Conservation (phyloP, 257 asterid genomes). For the Craterostigma plantagineum region DNA sequence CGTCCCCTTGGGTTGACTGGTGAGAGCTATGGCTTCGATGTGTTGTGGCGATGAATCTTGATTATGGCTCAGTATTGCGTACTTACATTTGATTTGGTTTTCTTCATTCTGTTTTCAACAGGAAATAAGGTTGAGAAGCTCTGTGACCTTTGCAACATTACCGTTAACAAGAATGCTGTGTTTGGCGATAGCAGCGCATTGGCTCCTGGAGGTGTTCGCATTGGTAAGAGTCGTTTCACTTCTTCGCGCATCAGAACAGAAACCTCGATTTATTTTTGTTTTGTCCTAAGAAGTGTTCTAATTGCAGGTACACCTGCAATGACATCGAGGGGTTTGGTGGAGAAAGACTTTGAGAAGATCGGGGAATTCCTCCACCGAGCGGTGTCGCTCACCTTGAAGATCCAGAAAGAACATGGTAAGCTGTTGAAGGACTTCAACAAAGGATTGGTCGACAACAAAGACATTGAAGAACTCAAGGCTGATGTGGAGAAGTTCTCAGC, state of each 20-base stretch:
- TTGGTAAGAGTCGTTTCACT: too few relatives aligned
- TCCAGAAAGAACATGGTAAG: constrained; percentile 80
- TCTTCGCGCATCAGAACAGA: too few relatives aligned
- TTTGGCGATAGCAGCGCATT: constrained; percentile 98
- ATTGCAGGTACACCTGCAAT: constrained; percentile 85
- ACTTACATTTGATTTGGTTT: too few relatives aligned
- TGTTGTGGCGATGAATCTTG: too few relatives aligned
- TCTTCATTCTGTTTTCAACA: constrained; percentile 10
- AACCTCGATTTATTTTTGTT: too few relatives aligned
- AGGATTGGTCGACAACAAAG: constrained; percentile 72
- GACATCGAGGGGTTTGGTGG: constrained; percentile 92
- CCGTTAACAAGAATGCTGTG: constrained; percentile 95
- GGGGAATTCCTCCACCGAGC: constrained; percentile 94
- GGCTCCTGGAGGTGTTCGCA: constrained; percentile 98
- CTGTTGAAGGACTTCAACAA: constrained; percentile 91
- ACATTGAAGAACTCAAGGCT: constrained; percentile 73
- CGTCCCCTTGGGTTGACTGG: constrained; percentile 98
- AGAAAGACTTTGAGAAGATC: constrained; percentile 93
- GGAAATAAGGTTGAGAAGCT: constrained; percentile 97
- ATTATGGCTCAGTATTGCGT: too few relatives aligned
- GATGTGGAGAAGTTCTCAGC: constrained; percentile 77
- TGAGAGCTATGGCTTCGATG: constrained; percentile 9
- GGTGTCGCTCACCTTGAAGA: constrained; percentile 55
- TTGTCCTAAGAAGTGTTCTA: too few relatives aligned
- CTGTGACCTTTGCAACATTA: constrained; percentile 81